Evolutionary conservation across 805 yeast genomes (phyloP).

Genomic region (Wickerhamomyces xylosicus): DNA sequence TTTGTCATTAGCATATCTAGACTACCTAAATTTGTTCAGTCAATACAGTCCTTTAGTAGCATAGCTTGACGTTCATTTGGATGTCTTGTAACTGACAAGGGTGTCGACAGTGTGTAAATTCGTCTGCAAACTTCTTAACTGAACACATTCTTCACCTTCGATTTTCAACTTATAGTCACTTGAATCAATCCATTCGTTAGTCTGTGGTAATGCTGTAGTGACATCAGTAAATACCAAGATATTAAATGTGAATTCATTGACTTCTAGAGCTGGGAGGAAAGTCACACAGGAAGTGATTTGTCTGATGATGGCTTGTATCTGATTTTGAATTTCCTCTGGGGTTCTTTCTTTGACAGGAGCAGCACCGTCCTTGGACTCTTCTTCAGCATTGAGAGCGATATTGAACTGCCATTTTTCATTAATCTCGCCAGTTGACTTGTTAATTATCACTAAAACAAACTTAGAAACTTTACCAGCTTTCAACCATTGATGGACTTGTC

Average conservation of each 20-base stretch:
- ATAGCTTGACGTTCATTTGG: too few species aligned
- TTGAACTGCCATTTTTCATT: slow-evolving; percentile 86
- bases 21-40: too few species aligned
- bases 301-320: slow-evolving; percentile 77
- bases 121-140: slow-evolving; percentile 60
- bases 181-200: slow-evolving; percentile 73
- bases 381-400: slow-evolving; percentile 19
- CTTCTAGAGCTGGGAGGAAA: slow-evolving; percentile 67
- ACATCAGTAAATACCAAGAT: slow-evolving; percentile 78
- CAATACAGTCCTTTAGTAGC: too few species aligned
- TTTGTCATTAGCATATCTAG: too few species aligned
- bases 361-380: background rate
- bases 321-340: slow-evolving; percentile 48
- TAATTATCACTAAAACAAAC: slow-evolving; percentile 63
- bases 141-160: slow-evolving; percentile 54
- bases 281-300: slow-evolving; percentile 86
- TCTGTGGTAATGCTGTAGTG: slow-evolving; percentile 46
- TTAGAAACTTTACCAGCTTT: slow-evolving; percentile 56
- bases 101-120: slow-evolving; percentile 63
- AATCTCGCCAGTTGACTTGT: slow-evolving; percentile 53
- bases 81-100: slow-evolving; percentile 39
- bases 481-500: slow-evolving; percentile 68
- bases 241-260: slow-evolving; percentile 63
- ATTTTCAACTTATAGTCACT: slow-evolving; percentile 39
- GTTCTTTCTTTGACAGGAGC: too few species aligned